Base-by-base conservation (phyloP, 2,329 filamentous ascomycete species). In the Phyllosticta paracitricarpa region DNA sequence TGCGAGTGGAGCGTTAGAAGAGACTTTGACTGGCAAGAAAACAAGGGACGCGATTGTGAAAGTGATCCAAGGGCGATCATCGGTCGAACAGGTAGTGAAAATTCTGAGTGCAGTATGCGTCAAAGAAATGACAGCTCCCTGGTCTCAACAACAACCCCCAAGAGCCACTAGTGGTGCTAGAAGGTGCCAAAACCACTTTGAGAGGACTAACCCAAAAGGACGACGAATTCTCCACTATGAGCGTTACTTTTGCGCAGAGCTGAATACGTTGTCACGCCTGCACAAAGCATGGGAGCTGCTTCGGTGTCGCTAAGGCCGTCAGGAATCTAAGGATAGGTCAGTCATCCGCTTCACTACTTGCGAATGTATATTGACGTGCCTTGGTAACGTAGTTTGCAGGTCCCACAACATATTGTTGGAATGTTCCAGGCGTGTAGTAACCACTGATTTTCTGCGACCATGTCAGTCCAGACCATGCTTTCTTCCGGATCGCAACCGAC, bases 361-460 rank as follows among this genome's bases (percentile, higher is more conserved):
- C 9, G 51, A 35, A n/a, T 17, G 40, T 9, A 7, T n/a, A 7
- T 8, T 1, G 0, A 14, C 52, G n/a, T 69, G 89, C 88, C 1
- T 84, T 84, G 0, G 86, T 89, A 2, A 88, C 86, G 70, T 89
- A 89, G 72, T 82, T 81, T 2, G 85, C 85, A 9, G 84, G 83
- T 0, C 80, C 81, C 17, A 87, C 69, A 19, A 81, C 81, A 68
- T 88, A 89, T 73, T 88, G 84, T 69, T 62, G 86, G 70, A 89
- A 89, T n/a, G 86, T 89, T 48, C 86, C 86, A 0, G 86, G 86
- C 0, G 81, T 84, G 70, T 84, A 87, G 73, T 88, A 89, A 4
- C 86, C 86, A 0, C 81, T 85, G 56, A 89, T 67, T 73, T 75
- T 74, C 70, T 74, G 51, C 30, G 3, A 57, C 26, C 28, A 28